A percentile compares a stretch with the other conserved stretches of the same genome.
These are phyloP conservation scores for Penicillium cataractarum DNA, from an alignment of 495 filamentous ascomycete species.

Conservation along the genomic window DNA sequence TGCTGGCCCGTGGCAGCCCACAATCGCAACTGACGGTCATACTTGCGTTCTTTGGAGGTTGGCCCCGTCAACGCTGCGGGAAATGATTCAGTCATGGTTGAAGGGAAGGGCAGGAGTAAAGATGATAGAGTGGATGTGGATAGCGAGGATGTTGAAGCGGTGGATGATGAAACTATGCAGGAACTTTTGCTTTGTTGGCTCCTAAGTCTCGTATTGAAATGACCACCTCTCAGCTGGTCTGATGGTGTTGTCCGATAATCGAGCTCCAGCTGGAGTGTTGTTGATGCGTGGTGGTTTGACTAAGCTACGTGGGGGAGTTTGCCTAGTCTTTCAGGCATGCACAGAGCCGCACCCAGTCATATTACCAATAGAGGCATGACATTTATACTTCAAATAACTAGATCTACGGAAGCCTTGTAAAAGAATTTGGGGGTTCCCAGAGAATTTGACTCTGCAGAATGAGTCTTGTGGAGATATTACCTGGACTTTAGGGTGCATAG, in stretches of 20 bases:
- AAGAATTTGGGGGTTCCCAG: too few relatives aligned
- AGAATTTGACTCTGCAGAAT: too few relatives aligned
- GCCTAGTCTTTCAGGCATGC: not conserved
- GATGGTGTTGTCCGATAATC: not conserved
- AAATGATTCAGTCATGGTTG: slow-evolving; percentile 46
- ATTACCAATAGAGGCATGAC: too few relatives aligned
- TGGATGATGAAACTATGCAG: not conserved
- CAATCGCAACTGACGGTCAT: slow-evolving; percentile 92
- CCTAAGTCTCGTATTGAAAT: not conserved
- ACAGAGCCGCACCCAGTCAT: not conserved
- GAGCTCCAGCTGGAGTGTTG: not conserved
- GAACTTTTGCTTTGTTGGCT: not conserved
- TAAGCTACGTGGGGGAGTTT: slow-evolving; percentile 12
- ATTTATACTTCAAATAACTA: too few relatives aligned
- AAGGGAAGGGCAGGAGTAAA: slow-evolving; percentile 7
- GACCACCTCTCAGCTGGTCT: not conserved
- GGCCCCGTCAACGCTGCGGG: slow-evolving; percentile 55
- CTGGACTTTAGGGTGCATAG: too few relatives aligned
- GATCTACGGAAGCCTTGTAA: too few relatives aligned
- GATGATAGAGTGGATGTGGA: not conserved
- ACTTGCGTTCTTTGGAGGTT: slow-evolving; percentile 87
- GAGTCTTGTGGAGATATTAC: too few relatives aligned
- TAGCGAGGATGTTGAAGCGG: not conserved
- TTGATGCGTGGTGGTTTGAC: slow-evolving; percentile 18
- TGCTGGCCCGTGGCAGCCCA: slow-evolving; percentile 94